Evolutionary conservation across 371 early-diverging fungal genomes (phyloP).

Genomic region (Dinochytrium kinnereticum): DNA sequence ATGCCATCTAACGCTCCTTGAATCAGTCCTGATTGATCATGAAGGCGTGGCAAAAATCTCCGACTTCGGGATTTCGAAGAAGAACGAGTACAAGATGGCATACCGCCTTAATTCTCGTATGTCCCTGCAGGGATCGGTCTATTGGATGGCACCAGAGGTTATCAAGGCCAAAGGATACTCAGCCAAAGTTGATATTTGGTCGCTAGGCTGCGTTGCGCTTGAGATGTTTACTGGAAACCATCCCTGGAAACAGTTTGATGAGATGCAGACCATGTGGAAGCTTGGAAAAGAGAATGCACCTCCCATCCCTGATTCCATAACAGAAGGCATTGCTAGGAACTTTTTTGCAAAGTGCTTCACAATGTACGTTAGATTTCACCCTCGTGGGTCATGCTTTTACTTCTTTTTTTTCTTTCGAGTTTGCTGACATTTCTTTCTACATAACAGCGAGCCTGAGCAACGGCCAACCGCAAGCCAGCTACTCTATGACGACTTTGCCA

Average conservation of each 20-base stretch:
- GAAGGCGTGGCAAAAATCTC: slow-evolving; percentile 94
- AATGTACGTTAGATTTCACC: no score
- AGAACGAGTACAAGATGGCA: slow-evolving; percentile 75
- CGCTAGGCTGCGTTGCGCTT: slow-evolving; percentile 90
- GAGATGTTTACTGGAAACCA: slow-evolving; percentile 96
- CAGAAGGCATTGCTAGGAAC: slow-evolving; percentile 71
- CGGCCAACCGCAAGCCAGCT: slow-evolving; percentile 63
- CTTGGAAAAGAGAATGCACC: slow-evolving; percentile 81
- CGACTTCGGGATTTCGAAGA: slow-evolving; percentile 99
- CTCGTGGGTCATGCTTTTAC: not conserved
- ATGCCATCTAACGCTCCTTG: not conserved
- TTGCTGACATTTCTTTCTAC: slow-evolving; percentile 15
- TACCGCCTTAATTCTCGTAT: slow-evolving; percentile 49
- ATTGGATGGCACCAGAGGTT: slow-evolving; percentile 98
- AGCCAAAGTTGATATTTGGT: slow-evolving; percentile 87
- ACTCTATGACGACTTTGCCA: slow-evolving; percentile 38
- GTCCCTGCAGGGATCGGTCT: slow-evolving; percentile 88
- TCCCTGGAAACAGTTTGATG: slow-evolving; percentile 91
- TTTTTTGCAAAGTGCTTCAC: slow-evolving; percentile 79
- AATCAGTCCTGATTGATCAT: slow-evolving; percentile 75
- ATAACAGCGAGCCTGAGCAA: slow-evolving; percentile 49
- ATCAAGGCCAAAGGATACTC: slow-evolving; percentile 73
- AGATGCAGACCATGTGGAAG: slow-evolving; percentile 92
- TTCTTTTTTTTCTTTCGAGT: slow-evolving; percentile 12
- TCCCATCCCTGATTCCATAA: slow-evolving; percentile 68